phyloP scores from a whole-genome alignment of 441 rosid species.

The Gossypium davidsonii region DNA sequence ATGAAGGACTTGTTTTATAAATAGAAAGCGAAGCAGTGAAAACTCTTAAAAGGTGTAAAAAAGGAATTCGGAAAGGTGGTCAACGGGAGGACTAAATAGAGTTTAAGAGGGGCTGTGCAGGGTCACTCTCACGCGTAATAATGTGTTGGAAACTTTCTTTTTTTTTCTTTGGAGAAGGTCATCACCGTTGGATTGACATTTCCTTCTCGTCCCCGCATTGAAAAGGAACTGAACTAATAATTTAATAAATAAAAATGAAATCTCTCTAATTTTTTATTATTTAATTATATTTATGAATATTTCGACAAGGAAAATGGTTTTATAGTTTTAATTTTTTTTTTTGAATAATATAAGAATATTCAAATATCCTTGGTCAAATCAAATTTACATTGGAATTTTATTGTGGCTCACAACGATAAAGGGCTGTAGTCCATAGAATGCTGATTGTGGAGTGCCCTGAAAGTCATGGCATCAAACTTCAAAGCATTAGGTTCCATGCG shows the following conservation, averaged over 20 bases:
- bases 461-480: not conserved
- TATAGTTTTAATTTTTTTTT: not conserved
- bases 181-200: constrained; percentile 16
- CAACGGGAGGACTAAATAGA: not conserved
- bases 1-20: not conserved
- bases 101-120: not conserved
- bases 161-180: not conserved
- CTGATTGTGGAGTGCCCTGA: not conserved
- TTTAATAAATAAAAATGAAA: too few species aligned
- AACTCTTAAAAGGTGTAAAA: too few species aligned
- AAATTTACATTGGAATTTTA: not conserved
- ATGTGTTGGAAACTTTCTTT: too few species aligned
- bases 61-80: not conserved
- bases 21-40: not conserved
- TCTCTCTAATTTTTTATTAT: not conserved
- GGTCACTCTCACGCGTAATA: not conserved
- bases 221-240: not conserved
- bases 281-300: not conserved
- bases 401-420: not conserved
- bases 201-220: not conserved
- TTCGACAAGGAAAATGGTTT: not conserved
- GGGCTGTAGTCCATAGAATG: not conserved
- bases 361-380: not conserved
- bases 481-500: not conserved
- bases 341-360: not conserved